Evolutionary conservation across 2,329 filamentous ascomycete species (phyloP).

Genomic region (Epichloe uncinata): DNA sequence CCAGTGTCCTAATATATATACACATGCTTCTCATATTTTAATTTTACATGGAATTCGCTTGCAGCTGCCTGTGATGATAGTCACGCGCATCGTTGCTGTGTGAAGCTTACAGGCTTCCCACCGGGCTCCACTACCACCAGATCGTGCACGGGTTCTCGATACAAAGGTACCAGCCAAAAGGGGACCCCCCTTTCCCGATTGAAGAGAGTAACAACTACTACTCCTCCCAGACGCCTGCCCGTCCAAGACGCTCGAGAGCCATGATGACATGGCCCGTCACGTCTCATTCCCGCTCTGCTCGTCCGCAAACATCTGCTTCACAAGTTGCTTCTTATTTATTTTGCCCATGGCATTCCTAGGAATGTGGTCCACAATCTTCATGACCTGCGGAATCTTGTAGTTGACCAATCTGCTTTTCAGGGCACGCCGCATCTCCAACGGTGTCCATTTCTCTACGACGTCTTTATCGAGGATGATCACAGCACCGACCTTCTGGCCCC

Average conservation of each 20-base stretch:
- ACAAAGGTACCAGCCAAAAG: no score
- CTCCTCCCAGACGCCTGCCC: no score
- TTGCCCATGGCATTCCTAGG: conserved; percentile 97
- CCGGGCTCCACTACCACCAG: no score
- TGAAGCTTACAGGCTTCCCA: no score
- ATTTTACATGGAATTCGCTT: neutral
- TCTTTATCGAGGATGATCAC: conserved; percentile 62
- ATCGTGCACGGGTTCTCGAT: no score
- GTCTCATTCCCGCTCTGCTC: conserved; percentile 49
- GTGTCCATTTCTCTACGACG: conserved; percentile 48
- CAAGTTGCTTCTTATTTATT: conserved; percentile 58
- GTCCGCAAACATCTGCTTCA: conserved; percentile 46
- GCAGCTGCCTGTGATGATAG: neutral
- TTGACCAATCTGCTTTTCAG: conserved; percentile 62
- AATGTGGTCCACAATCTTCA: conserved; percentile 68
- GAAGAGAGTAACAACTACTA: no score
- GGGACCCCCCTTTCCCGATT: no score
- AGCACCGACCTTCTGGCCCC: conserved; percentile 91
- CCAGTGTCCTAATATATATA: neutral
- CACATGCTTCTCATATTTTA: conserved; percentile 2
- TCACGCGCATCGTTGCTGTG: neutral
- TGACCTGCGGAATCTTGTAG: conserved; percentile 89
- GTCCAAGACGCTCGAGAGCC: no score
- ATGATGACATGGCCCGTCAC: conserved; percentile 14
- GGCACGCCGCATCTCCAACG: conserved; percentile 75